phyloP scores from a whole-genome alignment of 305 asterid species.

The Fraxinus xanthoxyloides region DNA sequence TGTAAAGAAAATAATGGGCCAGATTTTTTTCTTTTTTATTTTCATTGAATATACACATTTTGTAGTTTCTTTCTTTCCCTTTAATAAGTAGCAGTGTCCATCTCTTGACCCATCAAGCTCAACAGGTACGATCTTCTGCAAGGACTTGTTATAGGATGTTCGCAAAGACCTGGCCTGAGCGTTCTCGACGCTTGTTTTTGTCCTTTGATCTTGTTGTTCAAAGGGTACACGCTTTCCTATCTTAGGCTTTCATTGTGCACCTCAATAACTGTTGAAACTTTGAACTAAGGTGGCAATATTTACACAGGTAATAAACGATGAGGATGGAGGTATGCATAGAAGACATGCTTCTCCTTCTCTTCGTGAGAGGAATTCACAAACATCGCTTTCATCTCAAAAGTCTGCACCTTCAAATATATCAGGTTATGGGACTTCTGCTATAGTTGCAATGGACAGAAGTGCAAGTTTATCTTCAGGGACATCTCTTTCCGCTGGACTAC shows the following conservation, averaged over 20 bases:
- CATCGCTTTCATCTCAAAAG: conserved; percentile 58
- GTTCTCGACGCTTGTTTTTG: conserved; percentile 83
- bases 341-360: conserved; percentile 96
- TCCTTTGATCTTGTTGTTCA: conserved; percentile 93
- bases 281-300: conserved; percentile 25
- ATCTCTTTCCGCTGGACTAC: conserved; percentile 72
- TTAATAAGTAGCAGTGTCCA: conserved; percentile 21
- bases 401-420: conserved; percentile 68
- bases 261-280: conserved; percentile 18
- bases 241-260: conserved; percentile 13
- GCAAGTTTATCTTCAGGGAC: conserved; percentile 68
- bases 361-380: conserved; percentile 79
- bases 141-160: conserved; percentile 94
- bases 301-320: conserved; percentile 81
- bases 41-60: background rate
- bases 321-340: conserved; percentile 97
- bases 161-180: conserved; percentile 99
- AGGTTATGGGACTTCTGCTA: conserved; percentile 97
- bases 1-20: background rate
- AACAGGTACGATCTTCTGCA: conserved; percentile 96
- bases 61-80: conserved; percentile 15
- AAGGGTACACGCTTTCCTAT: conserved; percentile 56
- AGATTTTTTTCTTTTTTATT: background rate
- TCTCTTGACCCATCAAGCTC: conserved; percentile 23
- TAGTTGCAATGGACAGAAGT: conserved; percentile 97